These are phyloP conservation scores for Dioscorea alata DNA, from an alignment of 106 monocot genomes.

Conservation along the genomic window DNA sequence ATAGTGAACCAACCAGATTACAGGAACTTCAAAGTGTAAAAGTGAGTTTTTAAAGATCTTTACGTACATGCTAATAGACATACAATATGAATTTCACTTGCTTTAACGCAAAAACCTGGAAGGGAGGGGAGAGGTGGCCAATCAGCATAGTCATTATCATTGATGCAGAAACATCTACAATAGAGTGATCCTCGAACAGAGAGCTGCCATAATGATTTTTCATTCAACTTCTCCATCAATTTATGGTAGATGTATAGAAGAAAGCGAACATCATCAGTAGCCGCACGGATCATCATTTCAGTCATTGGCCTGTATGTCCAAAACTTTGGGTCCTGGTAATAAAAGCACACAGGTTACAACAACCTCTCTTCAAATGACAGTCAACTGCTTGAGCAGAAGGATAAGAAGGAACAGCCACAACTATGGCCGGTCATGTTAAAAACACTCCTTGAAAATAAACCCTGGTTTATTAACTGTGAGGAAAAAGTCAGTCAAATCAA, in stretches of 20 bases:
- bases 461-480: too few species aligned
- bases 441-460: too few species aligned
- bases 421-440: too few species aligned
- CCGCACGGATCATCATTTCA: conserved; percentile 78
- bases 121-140: conserved; percentile 67
- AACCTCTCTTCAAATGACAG: too few species aligned
- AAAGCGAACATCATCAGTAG: conserved; percentile 93
- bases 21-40: neutral
- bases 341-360: neutral
- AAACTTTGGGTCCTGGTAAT: conserved; percentile 73
- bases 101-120: conserved; percentile 41
- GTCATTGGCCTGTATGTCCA: conserved; percentile 86
- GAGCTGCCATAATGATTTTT: conserved; percentile 69
- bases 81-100: neutral
- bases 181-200: conserved; percentile 69
- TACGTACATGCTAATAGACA: too few species aligned
- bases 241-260: conserved; percentile 70
- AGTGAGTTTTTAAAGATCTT: too few species aligned
- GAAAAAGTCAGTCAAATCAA: too few species aligned
- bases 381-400: too few species aligned
- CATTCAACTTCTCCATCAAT: conserved; percentile 76
- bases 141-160: conserved; percentile 55
- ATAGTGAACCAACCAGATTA: neutral
- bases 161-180: conserved; percentile 85
- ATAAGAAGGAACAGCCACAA: too few species aligned